Evolutionary conservation across 2,329 filamentous ascomycete species (phyloP).

Genomic region (Cryphonectria radicalis): DNA sequence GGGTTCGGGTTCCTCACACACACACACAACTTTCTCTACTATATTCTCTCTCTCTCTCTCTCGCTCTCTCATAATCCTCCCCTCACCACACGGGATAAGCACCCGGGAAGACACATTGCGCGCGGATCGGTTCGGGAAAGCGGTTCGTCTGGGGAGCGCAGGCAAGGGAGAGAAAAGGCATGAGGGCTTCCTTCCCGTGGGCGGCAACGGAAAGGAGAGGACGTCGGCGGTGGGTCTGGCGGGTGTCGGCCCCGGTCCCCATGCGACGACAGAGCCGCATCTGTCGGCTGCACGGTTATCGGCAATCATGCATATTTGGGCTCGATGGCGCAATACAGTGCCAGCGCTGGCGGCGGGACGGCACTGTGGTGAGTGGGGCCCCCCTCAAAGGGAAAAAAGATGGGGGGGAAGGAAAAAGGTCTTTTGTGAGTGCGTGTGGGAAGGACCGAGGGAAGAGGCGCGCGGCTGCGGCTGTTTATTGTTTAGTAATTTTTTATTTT

Average conservation of each 20-base stretch:
- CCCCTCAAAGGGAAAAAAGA: background rate
- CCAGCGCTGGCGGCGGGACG: background rate
- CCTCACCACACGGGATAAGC: no score
- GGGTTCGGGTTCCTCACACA: constrained; percentile 19
- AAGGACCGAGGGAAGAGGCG: constrained; percentile 1
- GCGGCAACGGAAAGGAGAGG: constrained; percentile 27
- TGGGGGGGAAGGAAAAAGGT: background rate
- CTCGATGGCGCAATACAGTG: constrained; percentile 28
- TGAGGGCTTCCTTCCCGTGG: constrained; percentile 5
- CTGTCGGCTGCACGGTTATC: constrained; percentile 28
- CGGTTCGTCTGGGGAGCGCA: background rate
- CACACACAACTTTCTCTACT: background rate
- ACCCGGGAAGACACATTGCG: background rate
- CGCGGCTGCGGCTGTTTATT: constrained; percentile 11
- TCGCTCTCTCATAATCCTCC: background rate
- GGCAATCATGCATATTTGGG: constrained; percentile 27
- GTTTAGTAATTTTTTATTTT: background rate
- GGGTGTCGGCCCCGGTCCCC: constrained; percentile 25
- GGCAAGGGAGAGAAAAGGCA: background rate
- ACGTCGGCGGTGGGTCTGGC: constrained; percentile 28
- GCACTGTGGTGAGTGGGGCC: constrained; percentile 16
- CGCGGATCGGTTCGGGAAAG: constrained; percentile 14
- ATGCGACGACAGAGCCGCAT: constrained; percentile 27
- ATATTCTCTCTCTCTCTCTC: no score
- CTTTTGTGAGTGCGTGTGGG: background rate